Percentiles rank a stretch among this genome's conserved stretches.
These are phyloP conservation scores for Candida jianshihensis DNA, from an alignment of 805 yeast genomes.

Conservation along the genomic window DNA sequence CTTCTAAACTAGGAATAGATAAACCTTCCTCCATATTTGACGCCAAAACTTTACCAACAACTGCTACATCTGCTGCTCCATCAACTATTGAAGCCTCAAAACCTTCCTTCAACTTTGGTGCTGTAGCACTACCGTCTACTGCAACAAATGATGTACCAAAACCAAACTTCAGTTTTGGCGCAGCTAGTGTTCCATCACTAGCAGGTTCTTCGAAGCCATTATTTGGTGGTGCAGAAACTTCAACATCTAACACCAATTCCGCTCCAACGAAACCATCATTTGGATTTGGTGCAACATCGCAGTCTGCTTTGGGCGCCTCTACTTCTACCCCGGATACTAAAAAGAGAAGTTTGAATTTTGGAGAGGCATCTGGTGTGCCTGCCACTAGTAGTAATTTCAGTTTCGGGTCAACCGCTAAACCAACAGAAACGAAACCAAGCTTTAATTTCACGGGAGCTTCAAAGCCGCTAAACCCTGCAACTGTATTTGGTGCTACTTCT, in stretches of 20 bases:
- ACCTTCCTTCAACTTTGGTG: background rate
- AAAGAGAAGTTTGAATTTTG: background rate
- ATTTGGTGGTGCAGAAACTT: too few species aligned
- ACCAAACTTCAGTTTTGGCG: slow-evolving; percentile 9
- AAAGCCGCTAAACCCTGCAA: background rate
- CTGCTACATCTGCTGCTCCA: too few species aligned
- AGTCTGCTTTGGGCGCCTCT: too few species aligned
- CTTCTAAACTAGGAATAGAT: slow-evolving; percentile 4
- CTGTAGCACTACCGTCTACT: background rate
- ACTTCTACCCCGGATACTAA: background rate
- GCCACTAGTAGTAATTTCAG: background rate
- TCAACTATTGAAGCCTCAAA: background rate
- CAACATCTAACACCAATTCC: too few species aligned
- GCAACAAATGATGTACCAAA: background rate
- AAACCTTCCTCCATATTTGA: slow-evolving; percentile 10
- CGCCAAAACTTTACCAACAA: slow-evolving; percentile 1
- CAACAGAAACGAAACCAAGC: slow-evolving; percentile 4
- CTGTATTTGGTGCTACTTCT: background rate
- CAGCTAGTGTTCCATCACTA: slow-evolving; percentile 7
- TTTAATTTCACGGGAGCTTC: slow-evolving; percentile 4
- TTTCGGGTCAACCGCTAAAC: slow-evolving; percentile 1
- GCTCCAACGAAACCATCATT: too few species aligned
- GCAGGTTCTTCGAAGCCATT: background rate
- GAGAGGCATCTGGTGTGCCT: background rate
- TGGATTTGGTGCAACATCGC: too few species aligned